Conservation (phyloP, 1,139 yeast species). For the Debaryomyces robertsiae region DNA sequence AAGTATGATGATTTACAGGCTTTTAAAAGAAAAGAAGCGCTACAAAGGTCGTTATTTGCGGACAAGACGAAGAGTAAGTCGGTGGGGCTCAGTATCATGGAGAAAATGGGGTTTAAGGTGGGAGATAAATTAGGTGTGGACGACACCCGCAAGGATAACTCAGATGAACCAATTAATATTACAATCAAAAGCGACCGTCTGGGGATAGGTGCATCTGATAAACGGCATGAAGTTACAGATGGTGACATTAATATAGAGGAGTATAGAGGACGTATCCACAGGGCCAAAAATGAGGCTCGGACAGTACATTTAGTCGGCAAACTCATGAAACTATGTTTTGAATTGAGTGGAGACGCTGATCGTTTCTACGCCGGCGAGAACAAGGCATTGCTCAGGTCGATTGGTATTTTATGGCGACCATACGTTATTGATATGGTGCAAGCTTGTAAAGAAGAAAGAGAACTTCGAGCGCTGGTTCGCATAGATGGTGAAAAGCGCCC, state of each 20-base stretch:
- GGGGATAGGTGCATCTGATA: slow-evolving; percentile 16
- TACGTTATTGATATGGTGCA: slow-evolving; percentile 16
- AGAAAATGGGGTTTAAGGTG: slow-evolving; percentile 55
- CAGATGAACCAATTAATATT: slow-evolving; percentile 23
- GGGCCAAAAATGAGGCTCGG: slow-evolving; percentile 6
- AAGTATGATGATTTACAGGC: slow-evolving; percentile 9
- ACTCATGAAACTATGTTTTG: slow-evolving; percentile 28
- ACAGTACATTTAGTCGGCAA: slow-evolving; percentile 11
- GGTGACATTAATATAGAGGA: background rate
- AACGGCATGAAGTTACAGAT: background rate
- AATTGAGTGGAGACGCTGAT: slow-evolving; percentile 30
- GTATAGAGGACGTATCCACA: slow-evolving; percentile 4
- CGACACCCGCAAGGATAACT: slow-evolving; percentile 17
- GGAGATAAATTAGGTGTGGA: slow-evolving; percentile 46
- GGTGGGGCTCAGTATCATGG: slow-evolving; percentile 54
- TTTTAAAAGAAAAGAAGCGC: slow-evolving; percentile 4
- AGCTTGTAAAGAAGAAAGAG: background rate
- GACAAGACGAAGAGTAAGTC: slow-evolving; percentile 23
- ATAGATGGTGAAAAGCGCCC: background rate
- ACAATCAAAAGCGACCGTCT: slow-evolving; percentile 10
- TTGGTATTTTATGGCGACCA: slow-evolving; percentile 29
- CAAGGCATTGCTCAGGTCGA: slow-evolving; percentile 12
- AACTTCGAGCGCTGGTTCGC: background rate
- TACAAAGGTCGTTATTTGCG: slow-evolving; percentile 17
- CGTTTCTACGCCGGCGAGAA: slow-evolving; percentile 12